These are phyloP conservation scores for Begonia masoniana DNA, from an alignment of 306 rosid species.

Conservation along the genomic window DNA sequence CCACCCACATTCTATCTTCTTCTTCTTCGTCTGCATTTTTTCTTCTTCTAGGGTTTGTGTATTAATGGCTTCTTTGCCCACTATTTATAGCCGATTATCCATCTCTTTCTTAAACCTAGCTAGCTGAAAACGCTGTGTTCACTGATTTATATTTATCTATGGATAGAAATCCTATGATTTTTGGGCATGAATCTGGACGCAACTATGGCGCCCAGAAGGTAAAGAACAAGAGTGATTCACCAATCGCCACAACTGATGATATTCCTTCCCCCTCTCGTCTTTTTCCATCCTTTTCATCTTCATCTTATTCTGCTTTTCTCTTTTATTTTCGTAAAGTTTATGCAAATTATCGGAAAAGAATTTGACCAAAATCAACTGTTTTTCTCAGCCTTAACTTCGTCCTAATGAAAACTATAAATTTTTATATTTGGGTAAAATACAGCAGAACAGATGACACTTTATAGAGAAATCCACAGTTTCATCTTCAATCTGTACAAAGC, in stretches of 20 bases:
- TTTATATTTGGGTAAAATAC: too few species aligned
- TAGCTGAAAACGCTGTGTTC: not conserved
- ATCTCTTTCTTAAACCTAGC: too few species aligned
- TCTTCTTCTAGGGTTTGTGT: not conserved
- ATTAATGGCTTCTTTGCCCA: conserved; percentile 1
- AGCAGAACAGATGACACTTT: too few species aligned
- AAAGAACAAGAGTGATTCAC: conserved; percentile 3
- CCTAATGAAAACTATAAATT: too few species aligned
- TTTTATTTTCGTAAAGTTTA: too few species aligned
- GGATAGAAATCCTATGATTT: not conserved
- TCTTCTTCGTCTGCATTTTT: too few species aligned
- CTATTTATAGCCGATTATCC: not conserved
- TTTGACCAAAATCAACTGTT: too few species aligned
- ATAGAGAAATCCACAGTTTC: too few species aligned
- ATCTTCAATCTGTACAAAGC: too few species aligned
- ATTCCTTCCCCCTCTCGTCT: not conserved
- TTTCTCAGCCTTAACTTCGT: too few species aligned
- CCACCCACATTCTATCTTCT: not conserved
- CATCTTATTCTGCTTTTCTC: too few species aligned
- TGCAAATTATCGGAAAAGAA: too few species aligned
- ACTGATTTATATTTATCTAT: not conserved
- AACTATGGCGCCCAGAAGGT: not conserved
- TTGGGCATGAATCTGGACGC: conserved; percentile 12
- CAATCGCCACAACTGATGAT: not conserved
- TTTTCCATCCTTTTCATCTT: not conserved